These are phyloP conservation scores for Lactarius vividus DNA, from an alignment of 768 basidiomycete species.

Conservation along the genomic window DNA sequence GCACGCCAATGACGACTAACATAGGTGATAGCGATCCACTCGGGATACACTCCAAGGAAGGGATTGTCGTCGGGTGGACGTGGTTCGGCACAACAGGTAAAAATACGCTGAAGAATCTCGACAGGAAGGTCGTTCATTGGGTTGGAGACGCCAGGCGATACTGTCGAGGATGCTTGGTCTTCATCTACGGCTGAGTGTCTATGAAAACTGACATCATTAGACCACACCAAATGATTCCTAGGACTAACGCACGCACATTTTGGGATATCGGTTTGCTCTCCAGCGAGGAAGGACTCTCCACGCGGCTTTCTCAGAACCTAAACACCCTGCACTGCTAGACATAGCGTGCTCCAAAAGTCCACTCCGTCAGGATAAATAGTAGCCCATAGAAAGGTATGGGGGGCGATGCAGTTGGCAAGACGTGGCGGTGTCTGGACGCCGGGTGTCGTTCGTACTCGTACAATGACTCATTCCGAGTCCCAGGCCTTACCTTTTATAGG, in stretches of 20 bases:
- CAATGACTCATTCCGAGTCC: not conserved
- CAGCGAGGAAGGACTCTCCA: slow-evolving; percentile 13
- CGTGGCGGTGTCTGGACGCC: not conserved
- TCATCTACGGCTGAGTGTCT: not conserved
- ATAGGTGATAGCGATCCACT: slow-evolving; percentile 23
- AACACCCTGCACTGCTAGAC: not conserved
- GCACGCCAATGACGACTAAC: slow-evolving; percentile 22
- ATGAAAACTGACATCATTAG: not conserved
- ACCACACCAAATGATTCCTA: not conserved
- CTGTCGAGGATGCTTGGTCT: not conserved
- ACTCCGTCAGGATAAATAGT: not conserved
- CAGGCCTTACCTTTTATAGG: not conserved
- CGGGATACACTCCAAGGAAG: slow-evolving; percentile 8
- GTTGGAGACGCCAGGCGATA: not conserved
- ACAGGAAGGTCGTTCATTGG: slow-evolving; percentile 11
- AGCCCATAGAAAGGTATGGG: not conserved
- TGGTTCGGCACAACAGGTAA: slow-evolving; percentile 12
- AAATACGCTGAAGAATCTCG: slow-evolving; percentile 20
- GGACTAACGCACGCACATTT: not conserved
- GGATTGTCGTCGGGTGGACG: not conserved
- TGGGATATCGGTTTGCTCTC: not conserved
- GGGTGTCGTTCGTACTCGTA: too few species aligned
- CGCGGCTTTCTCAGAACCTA: not conserved
- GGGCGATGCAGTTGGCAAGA: not conserved
- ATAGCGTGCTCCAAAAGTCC: not conserved